Evolutionary conservation across 129 eudicot species (phyloP), one percentile per base, ranked within the genome.

Genomic region (Chrysanthemum lavandulifolium): DNA sequence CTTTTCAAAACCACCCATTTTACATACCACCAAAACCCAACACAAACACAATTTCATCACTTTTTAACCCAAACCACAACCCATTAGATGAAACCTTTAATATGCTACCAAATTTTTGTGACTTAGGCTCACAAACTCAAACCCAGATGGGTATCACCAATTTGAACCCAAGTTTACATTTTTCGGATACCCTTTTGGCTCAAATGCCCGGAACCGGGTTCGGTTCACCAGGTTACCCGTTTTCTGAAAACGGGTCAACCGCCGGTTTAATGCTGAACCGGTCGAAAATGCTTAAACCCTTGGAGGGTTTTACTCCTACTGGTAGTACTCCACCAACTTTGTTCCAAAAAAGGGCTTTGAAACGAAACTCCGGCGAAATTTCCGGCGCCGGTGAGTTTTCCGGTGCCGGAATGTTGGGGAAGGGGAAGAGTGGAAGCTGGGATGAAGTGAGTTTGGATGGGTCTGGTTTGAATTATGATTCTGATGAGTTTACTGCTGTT

Each of bases 381-480:
- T 36, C 67, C 67, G 73, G 70, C 47, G 74, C 6, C 61, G 73
- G 72, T 16, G 71, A 2, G 67, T 63, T 58, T 9, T 75, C 6
- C 2, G 66, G 18, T 12, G 60, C 36, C 6, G 72, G 51, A 0
- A 19, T 80, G 8, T 82, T 69, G 82, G 87, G 83, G 75, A 83
- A 85, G 68, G 60, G 45, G 31, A 73, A 81, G 14, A 68, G 82
- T 49, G 80, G 85, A 8, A 78, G 73, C 65, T 84, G 87, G 80
- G 96, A 90, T 54, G 96, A 90, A 52, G 73, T 87, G 72, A 91
- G 97, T 81, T 69, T 89, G 58, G 95, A 89, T 76, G 95, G 91
- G 25, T 83, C 87, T 11, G 83, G 83, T 72, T 60, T 87, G 76
- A 84, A 84, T 73, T 89, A 87, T 68, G 98, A 87, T 81, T 87